Percentiles rank a stretch among this genome's conserved stretches.
These are phyloP conservation scores for Mycena vitilis DNA, from an alignment of 768 basidiomycete genomes.

Conservation along the genomic window DNA sequence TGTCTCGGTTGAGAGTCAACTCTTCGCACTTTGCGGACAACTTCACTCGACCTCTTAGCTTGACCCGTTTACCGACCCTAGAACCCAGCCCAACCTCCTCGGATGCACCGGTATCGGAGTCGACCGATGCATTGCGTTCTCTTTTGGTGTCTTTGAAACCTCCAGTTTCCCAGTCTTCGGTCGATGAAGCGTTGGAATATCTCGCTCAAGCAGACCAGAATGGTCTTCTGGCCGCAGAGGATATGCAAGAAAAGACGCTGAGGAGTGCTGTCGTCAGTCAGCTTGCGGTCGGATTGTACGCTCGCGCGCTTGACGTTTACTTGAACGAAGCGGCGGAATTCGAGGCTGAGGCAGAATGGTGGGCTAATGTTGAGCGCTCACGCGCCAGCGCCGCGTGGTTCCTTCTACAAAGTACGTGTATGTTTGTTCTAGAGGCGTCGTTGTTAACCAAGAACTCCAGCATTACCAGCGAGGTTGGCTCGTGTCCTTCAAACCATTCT, in stretches of 20 bases:
- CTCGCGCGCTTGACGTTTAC: constrained; percentile 71
- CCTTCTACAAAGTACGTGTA: constrained; percentile 79
- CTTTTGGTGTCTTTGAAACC: constrained; percentile 53
- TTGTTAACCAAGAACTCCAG: constrained; percentile 44
- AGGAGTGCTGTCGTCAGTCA: constrained; percentile 59
- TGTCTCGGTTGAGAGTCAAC: constrained; percentile 30
- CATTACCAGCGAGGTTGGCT: constrained; percentile 57
- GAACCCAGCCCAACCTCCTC: constrained; percentile 39
- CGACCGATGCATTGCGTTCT: constrained; percentile 50
- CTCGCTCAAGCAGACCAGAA: constrained; percentile 41
- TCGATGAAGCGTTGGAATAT: constrained; percentile 44
- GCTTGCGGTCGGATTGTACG: constrained; percentile 69
- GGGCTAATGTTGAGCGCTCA: constrained; percentile 79
- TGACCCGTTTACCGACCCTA: constrained; percentile 38
- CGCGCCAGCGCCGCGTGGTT: constrained; percentile 66
- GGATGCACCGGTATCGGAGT: constrained; percentile 26
- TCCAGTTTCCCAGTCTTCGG: constrained; percentile 40
- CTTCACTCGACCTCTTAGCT: constrained; percentile 47
- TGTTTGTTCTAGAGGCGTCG: not conserved
- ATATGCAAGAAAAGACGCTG: constrained; percentile 52
- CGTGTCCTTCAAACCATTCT: constrained; percentile 54
- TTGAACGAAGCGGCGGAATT: constrained; percentile 75
- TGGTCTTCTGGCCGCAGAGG: constrained; percentile 22
- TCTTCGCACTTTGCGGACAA: constrained; percentile 55
- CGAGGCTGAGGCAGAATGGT: constrained; percentile 88